Base-by-base conservation (phyloP, 2,329 filamentous ascomycete genomes). In the Neofusicoccum umdonicola region DNA sequence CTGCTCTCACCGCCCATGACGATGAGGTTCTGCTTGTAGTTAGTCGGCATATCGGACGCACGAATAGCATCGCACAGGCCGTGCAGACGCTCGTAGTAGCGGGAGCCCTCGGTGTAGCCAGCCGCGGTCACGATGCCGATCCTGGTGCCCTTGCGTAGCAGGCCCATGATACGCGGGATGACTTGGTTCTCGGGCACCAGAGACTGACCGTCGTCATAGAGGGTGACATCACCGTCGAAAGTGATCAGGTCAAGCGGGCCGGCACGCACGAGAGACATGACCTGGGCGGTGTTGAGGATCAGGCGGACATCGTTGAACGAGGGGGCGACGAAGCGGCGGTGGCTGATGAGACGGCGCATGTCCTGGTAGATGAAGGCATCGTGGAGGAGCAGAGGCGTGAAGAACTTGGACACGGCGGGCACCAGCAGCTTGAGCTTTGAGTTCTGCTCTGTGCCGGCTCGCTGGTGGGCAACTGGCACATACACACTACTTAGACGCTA, bases 61-160 rank as follows among this genome's bases (percentile, higher is more conserved):
- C 85, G 81, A 19, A 98, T 86, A 31, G 91, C 90, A 70, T 96
- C 89, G 1, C 99, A 85, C 0, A 99, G 85, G 0, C 95, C 95
- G 74, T 93, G 88, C 1, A 99, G 86, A 15, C 95, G 90, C 19
- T 86, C 88, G 75, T 96, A 93, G 82, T 99, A 99, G 69, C 88
- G 88, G 63, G 89, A 86, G 4, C 92, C 91, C 42, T 94, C 90
- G 0, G 92, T 94, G 80, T 99, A 99, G 17, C 95, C 95, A 1
- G 95, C 95, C 0, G 95, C 95, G 0, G 95, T 99, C 60, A 99
- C 95, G 73, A 99, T 98, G 58, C 93, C 95, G 69, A 99, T 89
- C 69, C 90, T 90, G 68, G 94, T 91, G 66, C 90, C 89, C 69
- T 88, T 88, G 52, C 83, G 84, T 70, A 99, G 85, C 15, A 99